Percentiles rank a stretch among this genome's conserved stretches.
phyloP scores from a whole-genome alignment of 2,329 filamentous ascomycete genomes.

The Monilinia fructigena region DNA sequence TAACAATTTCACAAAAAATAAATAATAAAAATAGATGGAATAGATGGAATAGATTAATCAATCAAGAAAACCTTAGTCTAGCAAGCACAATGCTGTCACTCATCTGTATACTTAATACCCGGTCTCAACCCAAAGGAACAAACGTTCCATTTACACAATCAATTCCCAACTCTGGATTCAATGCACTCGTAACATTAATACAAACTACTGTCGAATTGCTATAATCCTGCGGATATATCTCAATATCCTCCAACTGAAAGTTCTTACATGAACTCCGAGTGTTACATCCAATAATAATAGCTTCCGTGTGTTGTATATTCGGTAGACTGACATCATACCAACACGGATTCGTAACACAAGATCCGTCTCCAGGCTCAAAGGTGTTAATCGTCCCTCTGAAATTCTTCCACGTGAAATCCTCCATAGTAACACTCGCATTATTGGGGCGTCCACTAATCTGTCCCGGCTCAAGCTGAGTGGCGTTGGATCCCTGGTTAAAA shows the following conservation, averaged over 20 bases:
- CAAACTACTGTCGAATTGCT: conserved; percentile 40
- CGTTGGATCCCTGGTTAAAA: conserved; percentile 43
- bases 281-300: conserved; percentile 46
- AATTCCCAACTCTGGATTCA: conserved; percentile 42
- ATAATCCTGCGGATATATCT: conserved; percentile 40
- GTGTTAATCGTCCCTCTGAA: conserved; percentile 46
- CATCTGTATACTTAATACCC: not conserved
- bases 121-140: conserved; percentile 1
- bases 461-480: conserved; percentile 36
- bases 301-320: conserved; percentile 44
- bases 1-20: too few species aligned
- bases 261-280: conserved; percentile 43
- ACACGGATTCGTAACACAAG: conserved; percentile 46
- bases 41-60: not conserved
- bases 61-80: not conserved
- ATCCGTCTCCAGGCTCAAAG: conserved; percentile 45
- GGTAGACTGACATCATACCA: conserved; percentile 46
- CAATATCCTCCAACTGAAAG: conserved; percentile 40
- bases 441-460: conserved; percentile 38
- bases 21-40: not conserved
- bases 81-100: not conserved
- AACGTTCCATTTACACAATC: conserved; percentile 42
- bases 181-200: conserved; percentile 40
- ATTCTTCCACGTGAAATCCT: conserved; percentile 45
- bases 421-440: conserved; percentile 45